Conservation (phyloP, 2,329 filamentous ascomycete genomes). For the Talaromyces rugulosus region DNA sequence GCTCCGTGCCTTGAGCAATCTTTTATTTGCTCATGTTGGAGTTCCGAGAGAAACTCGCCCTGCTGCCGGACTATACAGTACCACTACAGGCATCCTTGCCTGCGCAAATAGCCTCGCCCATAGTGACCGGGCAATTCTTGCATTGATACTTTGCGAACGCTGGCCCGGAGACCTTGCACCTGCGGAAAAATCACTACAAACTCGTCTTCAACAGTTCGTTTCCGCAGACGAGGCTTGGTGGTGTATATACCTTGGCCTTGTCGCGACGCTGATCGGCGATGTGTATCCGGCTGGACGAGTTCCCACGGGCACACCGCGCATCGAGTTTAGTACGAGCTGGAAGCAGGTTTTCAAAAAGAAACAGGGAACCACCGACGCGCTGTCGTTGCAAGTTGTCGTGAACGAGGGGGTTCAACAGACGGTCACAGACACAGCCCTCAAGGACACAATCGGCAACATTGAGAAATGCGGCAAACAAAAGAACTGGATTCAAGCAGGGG, state of each 20-base stretch:
- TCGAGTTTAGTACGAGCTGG: slow-evolving; percentile 42
- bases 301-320: slow-evolving; percentile 23
- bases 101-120: slow-evolving; percentile 71
- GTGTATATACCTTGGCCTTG: slow-evolving; percentile 59
- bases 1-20: slow-evolving; percentile 55
- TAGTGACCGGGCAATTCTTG: slow-evolving; percentile 64
- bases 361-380: slow-evolving; percentile 33
- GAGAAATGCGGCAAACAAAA: slow-evolving; percentile 59
- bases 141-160: slow-evolving; percentile 66
- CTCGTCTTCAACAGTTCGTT: slow-evolving; percentile 51
- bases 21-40: slow-evolving; percentile 52
- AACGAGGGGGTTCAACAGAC: slow-evolving; percentile 35
- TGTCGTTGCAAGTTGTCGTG: slow-evolving; percentile 45
- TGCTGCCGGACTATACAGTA: slow-evolving; percentile 66
- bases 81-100: slow-evolving; percentile 64
- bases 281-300: slow-evolving; percentile 59
- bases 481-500: slow-evolving; percentile 42
- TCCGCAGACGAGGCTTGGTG: slow-evolving; percentile 59
- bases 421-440: slow-evolving; percentile 30
- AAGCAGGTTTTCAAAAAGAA: slow-evolving; percentile 38
- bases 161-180: slow-evolving; percentile 66
- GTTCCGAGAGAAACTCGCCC: slow-evolving; percentile 55
- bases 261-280: slow-evolving; percentile 54
- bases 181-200: slow-evolving; percentile 53
- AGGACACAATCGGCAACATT: slow-evolving; percentile 36